These are phyloP conservation scores for Gyrodon lividus DNA, from an alignment of 768 basidiomycete species.

Conservation along the genomic window DNA sequence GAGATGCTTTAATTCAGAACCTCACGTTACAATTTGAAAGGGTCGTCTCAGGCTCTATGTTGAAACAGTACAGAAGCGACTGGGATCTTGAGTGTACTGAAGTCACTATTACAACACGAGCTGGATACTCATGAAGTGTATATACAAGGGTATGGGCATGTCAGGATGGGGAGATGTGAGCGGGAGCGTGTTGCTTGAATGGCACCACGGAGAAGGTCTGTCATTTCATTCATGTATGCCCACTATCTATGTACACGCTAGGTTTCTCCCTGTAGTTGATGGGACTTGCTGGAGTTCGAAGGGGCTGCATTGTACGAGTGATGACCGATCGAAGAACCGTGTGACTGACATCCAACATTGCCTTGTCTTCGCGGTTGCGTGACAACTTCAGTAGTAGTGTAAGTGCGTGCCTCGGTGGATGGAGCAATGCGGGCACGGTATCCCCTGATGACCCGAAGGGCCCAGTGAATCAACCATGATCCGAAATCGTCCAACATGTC, in stretches of 20 bases:
- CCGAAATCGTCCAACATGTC: too few relatives aligned
- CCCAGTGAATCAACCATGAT: too few relatives aligned
- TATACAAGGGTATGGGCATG: constrained; percentile 93
- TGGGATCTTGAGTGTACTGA: constrained; percentile 78
- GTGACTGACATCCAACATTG: constrained; percentile 38
- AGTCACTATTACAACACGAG: constrained; percentile 63
- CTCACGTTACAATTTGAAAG: constrained; percentile 77
- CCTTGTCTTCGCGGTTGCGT: too few relatives aligned
- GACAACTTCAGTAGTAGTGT: too few relatives aligned
- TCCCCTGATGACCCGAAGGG: too few relatives aligned
- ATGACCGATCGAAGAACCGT: constrained; percentile 68
- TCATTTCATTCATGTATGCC: constrained; percentile 8
- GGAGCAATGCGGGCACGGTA: too few relatives aligned
- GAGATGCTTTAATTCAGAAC: constrained; percentile 48
- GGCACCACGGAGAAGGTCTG: constrained; percentile 95
- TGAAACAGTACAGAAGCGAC: constrained; percentile 94
- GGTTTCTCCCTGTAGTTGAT: constrained; percentile 60
- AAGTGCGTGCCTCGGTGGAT: too few relatives aligned
- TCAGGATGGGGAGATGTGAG: constrained; percentile 60
- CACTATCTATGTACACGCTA: constrained; percentile 1
- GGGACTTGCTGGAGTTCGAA: constrained; percentile 89
- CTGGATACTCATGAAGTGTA: constrained; percentile 98
- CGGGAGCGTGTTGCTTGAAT: constrained; percentile 66
- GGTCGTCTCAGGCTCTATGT: constrained; percentile 79
- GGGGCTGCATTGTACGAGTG: constrained; percentile 90